Evolutionary conservation across 1,284 basidiomycete genomes (phyloP).

Genomic region (Ganoderma sp.): DNA sequence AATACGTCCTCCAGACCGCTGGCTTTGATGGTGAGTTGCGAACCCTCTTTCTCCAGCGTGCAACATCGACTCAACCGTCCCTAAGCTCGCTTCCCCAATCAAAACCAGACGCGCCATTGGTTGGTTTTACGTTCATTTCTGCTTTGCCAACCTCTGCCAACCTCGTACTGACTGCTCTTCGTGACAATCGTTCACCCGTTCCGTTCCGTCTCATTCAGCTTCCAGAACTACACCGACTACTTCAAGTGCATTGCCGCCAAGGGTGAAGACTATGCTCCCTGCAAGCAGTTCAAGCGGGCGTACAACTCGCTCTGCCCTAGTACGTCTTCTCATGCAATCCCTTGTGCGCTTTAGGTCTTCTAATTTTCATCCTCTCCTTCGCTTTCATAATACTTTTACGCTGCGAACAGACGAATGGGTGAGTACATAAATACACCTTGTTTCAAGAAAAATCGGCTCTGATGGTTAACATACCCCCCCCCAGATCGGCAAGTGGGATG

Average conservation of each 20-base stretch:
- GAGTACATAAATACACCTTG: slow-evolving; percentile 30
- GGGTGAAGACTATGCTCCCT: slow-evolving; percentile 96
- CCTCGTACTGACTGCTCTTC: not conserved
- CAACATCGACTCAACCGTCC: slow-evolving; percentile 9
- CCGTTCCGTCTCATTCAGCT: slow-evolving; percentile 50
- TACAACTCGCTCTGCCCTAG: slow-evolving; percentile 98
- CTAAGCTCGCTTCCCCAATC: slow-evolving; percentile 91
- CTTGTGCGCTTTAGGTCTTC: slow-evolving; percentile 16
- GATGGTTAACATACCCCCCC: slow-evolving; percentile 15
- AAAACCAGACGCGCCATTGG: slow-evolving; percentile 96
- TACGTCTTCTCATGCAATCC: slow-evolving; percentile 56
- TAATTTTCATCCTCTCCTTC: not conserved
- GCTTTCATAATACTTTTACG: not conserved
- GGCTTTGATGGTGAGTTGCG: slow-evolving; percentile 78
- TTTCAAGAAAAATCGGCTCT: not conserved
- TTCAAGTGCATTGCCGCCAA: slow-evolving; percentile 97
- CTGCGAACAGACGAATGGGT: slow-evolving; percentile 60
- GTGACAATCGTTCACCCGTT: not conserved
- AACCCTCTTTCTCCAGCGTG: slow-evolving; percentile 3
- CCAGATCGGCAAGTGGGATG: slow-evolving; percentile 87
- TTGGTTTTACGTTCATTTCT: slow-evolving; percentile 45
- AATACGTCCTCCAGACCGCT: slow-evolving; percentile 85
- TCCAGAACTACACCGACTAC: slow-evolving; percentile 98
- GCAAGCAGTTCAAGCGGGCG: slow-evolving; percentile 98
- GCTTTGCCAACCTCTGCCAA: slow-evolving; percentile 10